A percentile compares a stretch with the other conserved stretches of the same genome.
phyloP scores from a whole-genome alignment of 257 asterid genomes.

The Solanum medicagineum region DNA sequence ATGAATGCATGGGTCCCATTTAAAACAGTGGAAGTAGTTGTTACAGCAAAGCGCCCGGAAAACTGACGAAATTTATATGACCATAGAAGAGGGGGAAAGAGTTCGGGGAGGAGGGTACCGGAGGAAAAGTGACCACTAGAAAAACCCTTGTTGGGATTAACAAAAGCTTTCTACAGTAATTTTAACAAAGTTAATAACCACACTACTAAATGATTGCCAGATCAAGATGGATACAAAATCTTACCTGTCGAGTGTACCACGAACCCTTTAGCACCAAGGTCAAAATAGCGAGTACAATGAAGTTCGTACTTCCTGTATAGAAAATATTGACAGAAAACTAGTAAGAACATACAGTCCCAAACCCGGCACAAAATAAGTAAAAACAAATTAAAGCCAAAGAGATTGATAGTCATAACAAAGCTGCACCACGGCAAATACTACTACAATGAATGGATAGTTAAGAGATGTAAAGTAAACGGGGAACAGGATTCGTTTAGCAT shows the following conservation, averaged over 20 bases:
- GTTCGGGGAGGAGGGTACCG: background rate
- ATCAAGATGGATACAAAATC: background rate
- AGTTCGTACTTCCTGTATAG: conserved; percentile 75
- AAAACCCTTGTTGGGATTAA: background rate
- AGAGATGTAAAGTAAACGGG: background rate
- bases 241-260: conserved; percentile 89
- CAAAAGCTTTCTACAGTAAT: background rate
- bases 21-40: background rate
- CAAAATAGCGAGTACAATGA: conserved; percentile 65
- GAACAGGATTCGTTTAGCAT: background rate
- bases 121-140: background rate
- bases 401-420: background rate
- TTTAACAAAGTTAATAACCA: background rate
- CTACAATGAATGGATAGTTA: background rate
- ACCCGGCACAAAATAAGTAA: background rate
- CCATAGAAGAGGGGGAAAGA: background rate
- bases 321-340: background rate
- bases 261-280: conserved; percentile 78
- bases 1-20: background rate
- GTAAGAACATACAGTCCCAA: background rate
- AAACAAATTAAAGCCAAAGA: no score
- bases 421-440: background rate
- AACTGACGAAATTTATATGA: background rate
- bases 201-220: background rate
- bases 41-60: background rate